A percentile compares a stretch with the other conserved stretches of the same genome.
phyloP scores from a whole-genome alignment of 1,284 basidiomycete species.

The Malassezia brasiliensis region DNA sequence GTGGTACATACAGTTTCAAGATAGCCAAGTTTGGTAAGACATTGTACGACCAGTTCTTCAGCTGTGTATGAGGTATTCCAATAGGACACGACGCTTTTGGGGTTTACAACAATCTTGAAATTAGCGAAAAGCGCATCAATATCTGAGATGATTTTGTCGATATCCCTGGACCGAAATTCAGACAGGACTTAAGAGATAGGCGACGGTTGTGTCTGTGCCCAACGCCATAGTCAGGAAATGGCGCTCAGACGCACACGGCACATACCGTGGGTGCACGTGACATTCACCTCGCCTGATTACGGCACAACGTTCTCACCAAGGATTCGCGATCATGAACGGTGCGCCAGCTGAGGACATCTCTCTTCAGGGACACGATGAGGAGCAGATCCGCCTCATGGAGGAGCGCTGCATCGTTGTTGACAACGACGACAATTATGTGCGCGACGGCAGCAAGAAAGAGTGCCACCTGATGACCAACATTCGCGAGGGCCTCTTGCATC shows the following conservation, averaged over 20 bases:
- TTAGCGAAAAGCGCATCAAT: conserved; percentile 19
- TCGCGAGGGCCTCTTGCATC: conserved; percentile 83
- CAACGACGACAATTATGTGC: conserved; percentile 63
- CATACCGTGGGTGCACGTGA: background rate
- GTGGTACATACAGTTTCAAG: conserved; percentile 61
- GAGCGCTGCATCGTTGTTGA: conserved; percentile 93
- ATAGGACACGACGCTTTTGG: conserved; percentile 77
- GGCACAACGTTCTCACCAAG: background rate
- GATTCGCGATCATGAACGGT: background rate
- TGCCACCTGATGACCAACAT: conserved; percentile 99
- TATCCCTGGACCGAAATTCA: conserved; percentile 35
- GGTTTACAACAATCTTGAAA: conserved; percentile 83
- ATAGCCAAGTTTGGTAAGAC: conserved; percentile 84
- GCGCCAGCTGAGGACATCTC: conserved; percentile 16
- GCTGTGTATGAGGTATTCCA: conserved; percentile 89
- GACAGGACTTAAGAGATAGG: conserved; percentile 17
- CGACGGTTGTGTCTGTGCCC: background rate
- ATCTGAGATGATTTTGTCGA: conserved; percentile 43
- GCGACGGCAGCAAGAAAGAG: conserved; percentile 70
- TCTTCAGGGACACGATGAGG: conserved; percentile 48
- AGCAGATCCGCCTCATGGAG: conserved; percentile 73
- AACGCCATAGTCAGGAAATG: background rate
- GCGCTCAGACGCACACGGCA: background rate
- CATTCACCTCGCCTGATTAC: background rate
- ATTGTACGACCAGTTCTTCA: conserved; percentile 79